Evolutionary conservation across 768 basidiomycete species (phyloP).

Genomic region (Pleurotus sapidus): DNA sequence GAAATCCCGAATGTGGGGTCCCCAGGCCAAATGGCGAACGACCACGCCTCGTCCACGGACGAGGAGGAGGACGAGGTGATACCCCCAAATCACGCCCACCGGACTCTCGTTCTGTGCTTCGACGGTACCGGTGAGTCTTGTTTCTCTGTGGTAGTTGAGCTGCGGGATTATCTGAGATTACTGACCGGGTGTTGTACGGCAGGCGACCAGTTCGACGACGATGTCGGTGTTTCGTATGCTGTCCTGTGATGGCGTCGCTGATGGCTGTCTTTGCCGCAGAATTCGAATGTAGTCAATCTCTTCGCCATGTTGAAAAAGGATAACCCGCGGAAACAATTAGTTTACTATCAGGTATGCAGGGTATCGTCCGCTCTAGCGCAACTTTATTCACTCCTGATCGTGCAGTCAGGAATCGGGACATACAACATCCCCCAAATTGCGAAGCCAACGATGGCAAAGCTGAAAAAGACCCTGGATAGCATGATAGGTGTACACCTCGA

Average conservation of each 20-base stretch:
- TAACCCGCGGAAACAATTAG: slow-evolving; percentile 55
- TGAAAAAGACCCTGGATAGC: slow-evolving; percentile 57
- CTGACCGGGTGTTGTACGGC: slow-evolving; percentile 12
- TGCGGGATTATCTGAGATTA: not conserved
- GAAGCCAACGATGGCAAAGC: slow-evolving; percentile 50
- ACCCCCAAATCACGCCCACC: slow-evolving; percentile 37
- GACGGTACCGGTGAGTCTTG: slow-evolving; percentile 48
- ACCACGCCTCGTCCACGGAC: not conserved
- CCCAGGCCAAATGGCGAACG: not conserved
- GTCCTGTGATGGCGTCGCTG: too few relatives aligned
- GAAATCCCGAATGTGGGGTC: slow-evolving; percentile 1
- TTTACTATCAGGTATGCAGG: slow-evolving; percentile 64
- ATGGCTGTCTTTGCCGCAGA: slow-evolving; percentile 31
- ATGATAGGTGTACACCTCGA: slow-evolving; percentile 61
- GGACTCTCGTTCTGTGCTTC: slow-evolving; percentile 72
- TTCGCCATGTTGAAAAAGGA: slow-evolving; percentile 73
- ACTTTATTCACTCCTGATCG: not conserved
- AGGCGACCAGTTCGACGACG: slow-evolving; percentile 65
- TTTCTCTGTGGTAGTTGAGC: not conserved
- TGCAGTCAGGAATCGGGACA: slow-evolving; percentile 72
- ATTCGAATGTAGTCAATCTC: slow-evolving; percentile 70
- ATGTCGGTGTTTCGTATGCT: slow-evolving; percentile 35
- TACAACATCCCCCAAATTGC: slow-evolving; percentile 64
- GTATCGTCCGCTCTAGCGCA: not conserved
- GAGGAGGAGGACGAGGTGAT: slow-evolving; percentile 29